Conservation (phyloP, 2,329 filamentous ascomycete species). For the Bipolaris bicolor region DNA sequence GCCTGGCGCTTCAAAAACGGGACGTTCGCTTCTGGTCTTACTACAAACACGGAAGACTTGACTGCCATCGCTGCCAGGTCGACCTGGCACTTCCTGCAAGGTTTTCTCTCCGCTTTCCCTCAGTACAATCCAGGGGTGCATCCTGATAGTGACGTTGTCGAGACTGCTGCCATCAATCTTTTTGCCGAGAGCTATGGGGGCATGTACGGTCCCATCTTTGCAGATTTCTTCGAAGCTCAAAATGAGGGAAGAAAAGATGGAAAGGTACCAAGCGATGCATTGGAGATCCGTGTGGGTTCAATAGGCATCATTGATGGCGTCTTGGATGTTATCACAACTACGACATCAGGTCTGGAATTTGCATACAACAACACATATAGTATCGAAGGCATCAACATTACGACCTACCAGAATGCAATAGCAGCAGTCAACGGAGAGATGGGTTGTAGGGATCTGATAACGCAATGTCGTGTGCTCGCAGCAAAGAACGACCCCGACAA, state of each 20-base stretch:
- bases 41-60: constrained; percentile 60
- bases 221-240: constrained; percentile 64
- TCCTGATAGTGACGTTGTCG: constrained; percentile 43
- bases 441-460: constrained; percentile 59
- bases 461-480: constrained; percentile 42
- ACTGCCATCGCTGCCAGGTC: constrained; percentile 63
- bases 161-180: constrained; percentile 65
- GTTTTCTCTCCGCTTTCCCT: constrained; percentile 64
- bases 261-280: constrained; percentile 56
- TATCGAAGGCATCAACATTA: constrained; percentile 62
- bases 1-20: constrained; percentile 62
- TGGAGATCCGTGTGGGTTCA: constrained; percentile 66
- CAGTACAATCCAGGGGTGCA: constrained; percentile 60
- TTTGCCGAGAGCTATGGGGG: constrained; percentile 75
- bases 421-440: constrained; percentile 54
- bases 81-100: constrained; percentile 70
- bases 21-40: constrained; percentile 66
- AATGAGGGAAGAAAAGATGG: constrained; percentile 64
- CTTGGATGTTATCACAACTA: constrained; percentile 68
- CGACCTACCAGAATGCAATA: constrained; percentile 56
- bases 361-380: constrained; percentile 71
- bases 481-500: constrained; percentile 41
- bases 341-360: constrained; percentile 63
- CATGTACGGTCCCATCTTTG: constrained; percentile 71
- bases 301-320: constrained; percentile 75